phyloP scores from a whole-genome alignment of 805 yeast species.

The Priceomyces haplophilus region DNA sequence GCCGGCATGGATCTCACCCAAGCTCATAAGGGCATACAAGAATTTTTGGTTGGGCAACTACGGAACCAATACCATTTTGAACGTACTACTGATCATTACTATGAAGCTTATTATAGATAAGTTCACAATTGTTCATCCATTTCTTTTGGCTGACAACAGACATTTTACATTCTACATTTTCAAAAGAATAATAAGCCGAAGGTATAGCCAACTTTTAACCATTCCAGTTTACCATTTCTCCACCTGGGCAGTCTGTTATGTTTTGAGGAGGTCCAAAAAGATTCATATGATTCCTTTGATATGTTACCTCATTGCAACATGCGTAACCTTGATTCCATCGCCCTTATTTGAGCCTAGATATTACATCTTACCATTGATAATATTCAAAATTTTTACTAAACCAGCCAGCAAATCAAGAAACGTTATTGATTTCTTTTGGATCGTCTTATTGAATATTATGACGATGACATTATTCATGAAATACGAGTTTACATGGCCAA shows the following conservation, averaged over 20 bases:
- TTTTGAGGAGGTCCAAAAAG: constrained; percentile 12
- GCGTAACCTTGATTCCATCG: constrained; percentile 73
- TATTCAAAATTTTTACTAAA: constrained; percentile 60
- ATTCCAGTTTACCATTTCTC: constrained; percentile 73
- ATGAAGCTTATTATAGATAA: constrained; percentile 50
- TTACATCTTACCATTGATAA: constrained; percentile 73
- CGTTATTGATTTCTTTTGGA: constrained; percentile 60
- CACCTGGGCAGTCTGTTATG: constrained; percentile 28
- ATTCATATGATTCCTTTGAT: constrained; percentile 40
- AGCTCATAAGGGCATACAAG: constrained; percentile 40
- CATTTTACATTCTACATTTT: constrained; percentile 89
- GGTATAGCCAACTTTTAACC: constrained; percentile 44
- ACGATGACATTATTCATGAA: constrained; percentile 56
- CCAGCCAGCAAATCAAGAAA: constrained; percentile 30
- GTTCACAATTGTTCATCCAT: constrained; percentile 82
- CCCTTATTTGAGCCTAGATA: constrained; percentile 95
- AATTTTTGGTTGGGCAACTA: constrained; percentile 22
- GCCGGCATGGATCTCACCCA: constrained; percentile 66
- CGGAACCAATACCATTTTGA: constrained; percentile 17
- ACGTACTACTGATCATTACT: constrained; percentile 13
- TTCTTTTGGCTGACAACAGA: constrained; percentile 88
- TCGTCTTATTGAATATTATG: constrained; percentile 49
- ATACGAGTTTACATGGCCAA: constrained; percentile 66
- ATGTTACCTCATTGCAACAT: constrained; percentile 50
- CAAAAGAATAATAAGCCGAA: constrained; percentile 56